Base-by-base conservation (phyloP, 306 rosid genomes). In the Gynostemma pentaphyllum region DNA sequence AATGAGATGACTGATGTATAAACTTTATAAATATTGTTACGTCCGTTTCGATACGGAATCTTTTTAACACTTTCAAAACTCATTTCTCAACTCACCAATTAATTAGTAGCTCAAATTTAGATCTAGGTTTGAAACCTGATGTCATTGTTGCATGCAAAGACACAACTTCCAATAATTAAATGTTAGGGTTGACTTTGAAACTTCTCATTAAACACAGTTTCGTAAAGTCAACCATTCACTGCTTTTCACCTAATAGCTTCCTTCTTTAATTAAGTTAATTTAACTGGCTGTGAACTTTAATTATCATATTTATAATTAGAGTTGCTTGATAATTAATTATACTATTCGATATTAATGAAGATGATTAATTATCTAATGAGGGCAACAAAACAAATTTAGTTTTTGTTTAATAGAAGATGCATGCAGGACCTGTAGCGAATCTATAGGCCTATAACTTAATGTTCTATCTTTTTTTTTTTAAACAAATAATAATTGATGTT, bases 181-280 rank as follows among this genome's bases (percentile, higher is more conserved):
- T 60, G 66, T 60, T n/a, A 11, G 19, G 45, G 34, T 39, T 60
- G 66, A 60, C 66, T 45, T 60, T 60, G 3, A 39, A 60, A 60
- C 34, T 39, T 39, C 32, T 39, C 48, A 60, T 60, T 39, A 21
- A 60, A 22, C 49, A 21, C 11, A 14, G 29, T 12, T 39, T 3
- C 48, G 13, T 2, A 60, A 60, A 60, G 49, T 60, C 66, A 60
- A 60, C 46, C 46, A 60, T 39, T 39, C 66, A 60, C 41, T 60
- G 21, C 29, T 60, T 19, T 39, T 32, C 19, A 14, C 18, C 41
- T 59, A 3, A 36, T 36, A 7, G n/a, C 45, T 19, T 59, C 19
- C 64, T 59, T 59, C 64, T 36, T 36, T 1, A 59, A 5, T 36
- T 22, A 10, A 21, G 11, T 46, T 37, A 4, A 0, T 57, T 12